Evolutionary conservation across 306 rosid genomes (phyloP), one percentile per base, ranked within the genome.

Genomic region (Bauhinia variegata): DNA sequence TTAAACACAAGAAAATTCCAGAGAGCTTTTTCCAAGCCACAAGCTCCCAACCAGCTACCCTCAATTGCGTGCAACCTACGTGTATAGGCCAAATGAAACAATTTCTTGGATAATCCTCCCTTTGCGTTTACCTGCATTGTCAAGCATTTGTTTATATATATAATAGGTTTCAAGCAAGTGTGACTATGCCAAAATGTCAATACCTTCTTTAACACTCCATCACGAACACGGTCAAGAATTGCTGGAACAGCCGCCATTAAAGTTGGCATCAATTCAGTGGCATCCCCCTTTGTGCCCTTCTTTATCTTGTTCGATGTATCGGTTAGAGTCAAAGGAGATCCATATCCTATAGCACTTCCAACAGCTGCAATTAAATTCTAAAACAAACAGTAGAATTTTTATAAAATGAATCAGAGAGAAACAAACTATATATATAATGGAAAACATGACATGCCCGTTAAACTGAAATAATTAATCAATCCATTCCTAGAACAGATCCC

Each of bases 1-100:
- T 75, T 90, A 72, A 95, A 95, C 66, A 86, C 96, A 68, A 95
- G 82, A 68, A 85, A 70, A 65, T 82, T 42, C 97, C 99, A 95
- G 18, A 90, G 77, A 82, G 59, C 52, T 80, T 67, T 82, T 82
- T 90, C 99, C 82, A 81, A 83, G 39, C 99, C 97, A 88, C 95
- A 88, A 55, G 97, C 96, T 23, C 99, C 97, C 79, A 95, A 80
- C 99, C 96, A 93, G 83, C 95, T 82, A 54, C 99, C 99, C 76
- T 89, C 83, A 47, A 88, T 73, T 49, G 97, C 90, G 44, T 77
- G 82, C 83, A 90, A 77, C 79, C 99, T 90, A 70, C 97, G 92
- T 52, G 82, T 33, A 85, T 82, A 95, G 70, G 97, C 97, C 81
- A 90, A 83, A 75, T 88, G 65, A 88, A 95, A 95, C 88, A 95